Conservation (phyloP, 2,329 filamentous ascomycete species). For the Emergomyces orientalis region DNA sequence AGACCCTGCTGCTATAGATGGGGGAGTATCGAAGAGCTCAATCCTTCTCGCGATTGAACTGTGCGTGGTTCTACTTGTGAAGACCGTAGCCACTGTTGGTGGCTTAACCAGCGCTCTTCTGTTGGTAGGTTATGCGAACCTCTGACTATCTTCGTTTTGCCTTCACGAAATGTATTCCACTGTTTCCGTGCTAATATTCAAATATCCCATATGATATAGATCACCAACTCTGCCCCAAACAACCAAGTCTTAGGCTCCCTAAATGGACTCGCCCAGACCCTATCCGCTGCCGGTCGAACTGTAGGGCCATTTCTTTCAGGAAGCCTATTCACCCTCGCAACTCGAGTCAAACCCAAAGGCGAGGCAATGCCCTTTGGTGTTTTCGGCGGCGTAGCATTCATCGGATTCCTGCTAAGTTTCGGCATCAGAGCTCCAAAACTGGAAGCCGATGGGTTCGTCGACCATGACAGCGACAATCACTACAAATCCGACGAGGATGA, state of each 20-base stretch:
- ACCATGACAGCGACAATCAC: slow-evolving; percentile 33
- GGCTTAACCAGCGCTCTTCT: slow-evolving; percentile 83
- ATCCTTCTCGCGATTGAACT: slow-evolving; percentile 70
- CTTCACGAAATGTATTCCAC: not conserved
- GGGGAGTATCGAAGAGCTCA: slow-evolving; percentile 50
- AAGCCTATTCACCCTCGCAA: slow-evolving; percentile 71
- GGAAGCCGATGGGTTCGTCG: slow-evolving; percentile 49
- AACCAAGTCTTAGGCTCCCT: slow-evolving; percentile 77
- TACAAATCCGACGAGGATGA: slow-evolving; percentile 40
- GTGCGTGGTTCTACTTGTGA: slow-evolving; percentile 70
- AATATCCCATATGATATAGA: slow-evolving; percentile 42
- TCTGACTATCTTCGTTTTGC: not conserved
- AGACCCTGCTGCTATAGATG: slow-evolving; percentile 48
- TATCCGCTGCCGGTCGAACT: slow-evolving; percentile 82
- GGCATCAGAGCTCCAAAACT: slow-evolving; percentile 58
- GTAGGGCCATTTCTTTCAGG: slow-evolving; percentile 84
- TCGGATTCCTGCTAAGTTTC: slow-evolving; percentile 72
- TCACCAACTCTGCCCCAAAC: slow-evolving; percentile 86
- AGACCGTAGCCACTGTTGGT: slow-evolving; percentile 82
- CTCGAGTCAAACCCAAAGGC: slow-evolving; percentile 64
- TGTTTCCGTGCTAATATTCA: not conserved
- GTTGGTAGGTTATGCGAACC: slow-evolving; percentile 49
- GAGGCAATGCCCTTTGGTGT: slow-evolving; percentile 78
- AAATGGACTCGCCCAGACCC: slow-evolving; percentile 87
- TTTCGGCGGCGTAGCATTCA: slow-evolving; percentile 71